Evolutionary conservation across 257 asterid genomes (phyloP).

Genomic region (Ophiorrhiza pumila): DNA sequence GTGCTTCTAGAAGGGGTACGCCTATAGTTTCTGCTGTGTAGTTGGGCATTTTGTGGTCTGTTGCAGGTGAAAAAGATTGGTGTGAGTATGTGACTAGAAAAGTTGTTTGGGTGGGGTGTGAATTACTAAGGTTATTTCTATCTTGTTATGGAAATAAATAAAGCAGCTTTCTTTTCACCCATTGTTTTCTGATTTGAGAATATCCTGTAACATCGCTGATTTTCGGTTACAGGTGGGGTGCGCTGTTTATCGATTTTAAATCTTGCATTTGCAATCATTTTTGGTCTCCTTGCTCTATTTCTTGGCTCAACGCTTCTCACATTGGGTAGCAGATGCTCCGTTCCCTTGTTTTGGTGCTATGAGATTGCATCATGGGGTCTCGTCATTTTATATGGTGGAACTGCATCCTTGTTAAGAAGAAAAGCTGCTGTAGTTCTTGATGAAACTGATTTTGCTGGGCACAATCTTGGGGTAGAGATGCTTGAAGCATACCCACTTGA

Average conservation of each 20-base stretch:
- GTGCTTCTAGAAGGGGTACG: constrained; percentile 90
- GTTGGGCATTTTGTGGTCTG: neutral
- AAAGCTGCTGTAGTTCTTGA: constrained; percentile 64
- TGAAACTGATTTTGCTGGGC: constrained; percentile 49
- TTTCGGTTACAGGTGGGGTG: constrained; percentile 62
- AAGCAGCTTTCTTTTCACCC: neutral
- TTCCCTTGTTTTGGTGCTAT: constrained; percentile 95
- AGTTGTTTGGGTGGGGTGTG: neutral
- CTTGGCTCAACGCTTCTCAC: constrained; percentile 96
- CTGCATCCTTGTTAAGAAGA: constrained; percentile 64
- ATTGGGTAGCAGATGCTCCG: constrained; percentile 85
- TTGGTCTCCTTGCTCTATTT: constrained; percentile 79
- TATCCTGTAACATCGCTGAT: neutral
- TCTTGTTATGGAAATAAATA: neutral
- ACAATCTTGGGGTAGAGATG: constrained; percentile 82
- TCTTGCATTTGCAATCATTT: constrained; percentile 56
- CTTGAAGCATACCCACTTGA: constrained; percentile 70
- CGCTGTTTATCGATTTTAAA: constrained; percentile 88
- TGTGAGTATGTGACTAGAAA: neutral
- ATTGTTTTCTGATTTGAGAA: neutral
- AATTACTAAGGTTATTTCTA: neutral
- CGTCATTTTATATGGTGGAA: constrained; percentile 75
- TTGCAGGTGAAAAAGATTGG: neutral
- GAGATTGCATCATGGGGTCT: constrained; percentile 80
- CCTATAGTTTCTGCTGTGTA: constrained; percentile 13